Evolutionary conservation across 495 filamentous ascomycete species (phyloP).

Genomic region (Xylaria scruposa): DNA sequence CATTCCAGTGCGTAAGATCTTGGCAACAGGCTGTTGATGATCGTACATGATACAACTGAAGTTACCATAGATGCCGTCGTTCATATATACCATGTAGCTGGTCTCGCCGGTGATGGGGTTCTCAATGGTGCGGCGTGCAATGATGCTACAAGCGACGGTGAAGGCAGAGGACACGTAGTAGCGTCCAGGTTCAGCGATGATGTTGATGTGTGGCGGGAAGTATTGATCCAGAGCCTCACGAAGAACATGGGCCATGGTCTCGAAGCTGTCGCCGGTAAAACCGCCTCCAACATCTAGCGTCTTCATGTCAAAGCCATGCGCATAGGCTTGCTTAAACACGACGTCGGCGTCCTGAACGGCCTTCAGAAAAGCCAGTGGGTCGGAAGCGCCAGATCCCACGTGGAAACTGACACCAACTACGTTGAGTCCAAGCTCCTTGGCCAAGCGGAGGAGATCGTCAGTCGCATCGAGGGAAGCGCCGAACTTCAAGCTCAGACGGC

Average conservation of each 20-base stretch:
- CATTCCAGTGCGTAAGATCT: slow-evolving; percentile 70
- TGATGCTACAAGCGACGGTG: slow-evolving; percentile 90
- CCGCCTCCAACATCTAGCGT: slow-evolving; percentile 95
- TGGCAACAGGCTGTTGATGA: slow-evolving; percentile 89
- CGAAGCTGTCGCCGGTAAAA: slow-evolving; percentile 87
- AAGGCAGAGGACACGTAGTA: slow-evolving; percentile 95
- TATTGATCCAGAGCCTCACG: slow-evolving; percentile 80
- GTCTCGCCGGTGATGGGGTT: slow-evolving; percentile 55
- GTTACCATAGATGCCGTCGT: slow-evolving; percentile 97
- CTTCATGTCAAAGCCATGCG: slow-evolving; percentile 79
- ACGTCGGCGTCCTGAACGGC: slow-evolving; percentile 85
- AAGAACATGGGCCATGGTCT: slow-evolving; percentile 84
- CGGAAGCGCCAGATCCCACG: slow-evolving; percentile 93
- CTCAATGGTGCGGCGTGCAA: slow-evolving; percentile 88
- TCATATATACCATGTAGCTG: slow-evolving; percentile 95
- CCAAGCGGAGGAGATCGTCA: slow-evolving; percentile 76
- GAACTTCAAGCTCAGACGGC: slow-evolving; percentile 95
- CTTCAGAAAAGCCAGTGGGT: slow-evolving; percentile 85
- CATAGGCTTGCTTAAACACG: slow-evolving; percentile 87
- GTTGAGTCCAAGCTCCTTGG: slow-evolving; percentile 88
- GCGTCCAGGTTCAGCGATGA: slow-evolving; percentile 96
- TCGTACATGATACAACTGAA: slow-evolving; percentile 99
- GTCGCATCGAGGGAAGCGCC: slow-evolving; percentile 87
- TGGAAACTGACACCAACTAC: slow-evolving; percentile 98
- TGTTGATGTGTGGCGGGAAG: slow-evolving; percentile 81